These are phyloP conservation scores for Ceriops zippeliana DNA, from an alignment of 345 rosid genomes.

Conservation along the genomic window DNA sequence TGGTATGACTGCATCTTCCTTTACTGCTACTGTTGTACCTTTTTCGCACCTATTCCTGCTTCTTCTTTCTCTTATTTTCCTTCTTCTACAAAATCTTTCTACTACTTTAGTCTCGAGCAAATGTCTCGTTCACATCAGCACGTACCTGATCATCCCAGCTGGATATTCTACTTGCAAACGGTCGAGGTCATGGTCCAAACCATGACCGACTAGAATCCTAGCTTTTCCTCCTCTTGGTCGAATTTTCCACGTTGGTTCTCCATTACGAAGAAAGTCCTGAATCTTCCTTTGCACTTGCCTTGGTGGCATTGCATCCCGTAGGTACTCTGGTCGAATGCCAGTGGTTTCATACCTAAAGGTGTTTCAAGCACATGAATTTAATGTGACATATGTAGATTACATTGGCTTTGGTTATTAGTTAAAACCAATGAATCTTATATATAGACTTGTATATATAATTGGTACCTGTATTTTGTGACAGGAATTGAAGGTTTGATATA, in stretches of 20 bases:
- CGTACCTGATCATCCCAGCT: slow-evolving; percentile 64
- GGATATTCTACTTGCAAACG: slow-evolving; percentile 80
- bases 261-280: slow-evolving; percentile 85
- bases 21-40: too few relatives aligned
- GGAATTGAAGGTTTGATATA: slow-evolving; percentile 71
- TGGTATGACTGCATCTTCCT: too few relatives aligned
- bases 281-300: slow-evolving; percentile 69
- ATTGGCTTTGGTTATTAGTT: neutral
- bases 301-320: slow-evolving; percentile 70
- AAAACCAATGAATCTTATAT: neutral
- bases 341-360: slow-evolving; percentile 63
- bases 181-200: slow-evolving; percentile 73
- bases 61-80: too few relatives aligned
- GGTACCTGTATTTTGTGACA: slow-evolving; percentile 70
- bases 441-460: neutral
- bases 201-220: slow-evolving; percentile 92
- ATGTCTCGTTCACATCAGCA: too few relatives aligned
- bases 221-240: slow-evolving; percentile 70
- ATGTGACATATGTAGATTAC: neutral
- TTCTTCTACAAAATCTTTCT: too few relatives aligned
- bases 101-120: too few relatives aligned
- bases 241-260: slow-evolving; percentile 90
- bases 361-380: neutral
- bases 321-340: slow-evolving; percentile 68
- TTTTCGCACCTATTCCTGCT: too few relatives aligned